Base-by-base conservation (phyloP, 495 filamentous ascomycete species). In the Parathielavia hyrcaniae region DNA sequence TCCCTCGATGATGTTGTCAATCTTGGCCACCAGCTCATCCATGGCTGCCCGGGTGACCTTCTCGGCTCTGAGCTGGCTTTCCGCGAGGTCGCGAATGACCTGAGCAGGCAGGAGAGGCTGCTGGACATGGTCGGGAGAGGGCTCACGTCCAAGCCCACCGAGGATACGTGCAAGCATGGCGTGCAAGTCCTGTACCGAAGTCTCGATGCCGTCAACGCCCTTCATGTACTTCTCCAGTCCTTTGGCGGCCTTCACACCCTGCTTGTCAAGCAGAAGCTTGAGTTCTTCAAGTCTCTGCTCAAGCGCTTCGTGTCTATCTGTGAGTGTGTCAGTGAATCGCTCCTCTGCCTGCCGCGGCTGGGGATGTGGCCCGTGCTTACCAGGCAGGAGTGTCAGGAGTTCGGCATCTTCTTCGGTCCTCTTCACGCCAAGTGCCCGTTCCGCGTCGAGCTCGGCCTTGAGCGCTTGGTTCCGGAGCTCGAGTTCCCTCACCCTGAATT, bases 381-480 rank as follows among this genome's bases (percentile, higher is more conserved):
- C 10, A 9, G 7, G 3, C 32, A 47, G 10, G n/a, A 5, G 17
- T 30, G 32, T 19, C n/a, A 38, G 8, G 14, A 38, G 16, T 19
- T 34, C 14, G n/a, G 47, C 48, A 7, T 22, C 1, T 4, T 46
- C n/a, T 26, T 50, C 35, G 10, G 44, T 51, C 13, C 14, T 52
- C 30, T 46, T 35, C 6, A 4, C 44, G 13, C 12, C 39, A 14
- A 9, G 57, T 26, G 23, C 23, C 26, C 39, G 23, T 19, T 50
- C 19, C n/a, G 46, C 14, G 1, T 55, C 16, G 23, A 54, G 23
- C 14, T 44, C 35, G 14, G 7, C 32, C 16, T 58, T 14, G 23
- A 58, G 59, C 13, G 12, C 50, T 12, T 51, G 23, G 4, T 26
- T 32, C 38, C 47, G 26, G 14, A 55, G 34, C 26, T 53, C 45